These are phyloP conservation scores for Nigrospora sphaerica DNA, from an alignment of 2,329 filamentous ascomycete genomes.

Conservation along the genomic window DNA sequence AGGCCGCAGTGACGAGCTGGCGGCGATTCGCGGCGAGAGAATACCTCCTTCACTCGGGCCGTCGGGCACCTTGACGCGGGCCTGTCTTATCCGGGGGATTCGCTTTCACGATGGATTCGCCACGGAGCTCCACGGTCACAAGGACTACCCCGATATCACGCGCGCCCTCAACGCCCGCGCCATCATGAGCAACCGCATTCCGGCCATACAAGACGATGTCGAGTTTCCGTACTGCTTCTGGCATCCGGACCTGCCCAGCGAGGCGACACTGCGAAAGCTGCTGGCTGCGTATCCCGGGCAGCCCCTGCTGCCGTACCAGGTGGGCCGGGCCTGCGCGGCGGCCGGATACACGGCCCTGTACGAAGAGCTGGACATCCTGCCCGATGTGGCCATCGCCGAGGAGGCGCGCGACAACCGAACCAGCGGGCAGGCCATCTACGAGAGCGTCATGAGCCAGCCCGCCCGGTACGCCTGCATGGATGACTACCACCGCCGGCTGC, in stretches of 20 bases:
- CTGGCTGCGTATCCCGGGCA: slow-evolving; percentile 19
- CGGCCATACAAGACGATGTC: slow-evolving; percentile 13
- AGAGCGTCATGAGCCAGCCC: slow-evolving; percentile 18
- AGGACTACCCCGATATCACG: background rate
- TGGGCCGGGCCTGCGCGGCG: slow-evolving; percentile 30
- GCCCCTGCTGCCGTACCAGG: slow-evolving; percentile 28
- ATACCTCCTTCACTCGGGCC: too few relatives aligned
- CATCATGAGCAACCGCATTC: slow-evolving; percentile 28
- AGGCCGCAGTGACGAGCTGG: too few relatives aligned
- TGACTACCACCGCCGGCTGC: slow-evolving; percentile 22
- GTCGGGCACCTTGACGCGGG: too few relatives aligned
- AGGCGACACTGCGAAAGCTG: slow-evolving; percentile 28
- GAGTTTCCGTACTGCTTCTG: slow-evolving; percentile 33
- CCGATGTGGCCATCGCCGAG: slow-evolving; percentile 31
- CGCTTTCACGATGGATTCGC: background rate
- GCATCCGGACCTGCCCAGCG: slow-evolving; percentile 26
- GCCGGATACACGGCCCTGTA: slow-evolving; percentile 28
- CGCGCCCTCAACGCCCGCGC: slow-evolving; percentile 21
- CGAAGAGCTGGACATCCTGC: slow-evolving; percentile 26
- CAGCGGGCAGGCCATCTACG: slow-evolving; percentile 17
- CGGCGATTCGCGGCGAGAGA: too few relatives aligned
- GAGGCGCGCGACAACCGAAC: slow-evolving; percentile 25
- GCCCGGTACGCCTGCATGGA: slow-evolving; percentile 26
- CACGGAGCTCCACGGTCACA: background rate
- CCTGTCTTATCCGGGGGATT: background rate